Conservation (phyloP, 306 rosid species). For the Medicago truncatula region DNA sequence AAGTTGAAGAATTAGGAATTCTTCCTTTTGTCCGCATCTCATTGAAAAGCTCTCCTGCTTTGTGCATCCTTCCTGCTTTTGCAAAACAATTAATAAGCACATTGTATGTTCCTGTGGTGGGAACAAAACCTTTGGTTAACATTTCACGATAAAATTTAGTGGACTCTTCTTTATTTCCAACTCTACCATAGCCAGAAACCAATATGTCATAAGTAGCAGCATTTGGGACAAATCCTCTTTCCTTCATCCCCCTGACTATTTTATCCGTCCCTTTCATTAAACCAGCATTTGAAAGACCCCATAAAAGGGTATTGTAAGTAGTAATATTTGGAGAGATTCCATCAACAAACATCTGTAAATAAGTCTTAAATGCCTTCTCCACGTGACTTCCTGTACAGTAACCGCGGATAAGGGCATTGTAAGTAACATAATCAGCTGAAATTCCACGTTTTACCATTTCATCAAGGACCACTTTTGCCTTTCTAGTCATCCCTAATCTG, state of each 20-base stretch:
- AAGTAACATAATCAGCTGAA: constrained; percentile 65
- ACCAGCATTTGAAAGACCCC: constrained; percentile 71
- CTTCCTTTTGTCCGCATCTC: constrained; percentile 82
- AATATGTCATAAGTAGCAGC: constrained; percentile 77
- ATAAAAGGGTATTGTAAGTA: constrained; percentile 73
- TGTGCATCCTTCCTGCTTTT: constrained; percentile 80
- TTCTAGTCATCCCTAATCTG: constrained; percentile 82
- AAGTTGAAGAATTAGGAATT: constrained; percentile 80
- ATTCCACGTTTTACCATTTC: constrained; percentile 68
- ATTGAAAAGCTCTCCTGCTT: constrained; percentile 86
- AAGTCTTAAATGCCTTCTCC: constrained; percentile 63
- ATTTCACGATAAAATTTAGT: constrained; percentile 81
- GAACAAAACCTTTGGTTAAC: constrained; percentile 80
- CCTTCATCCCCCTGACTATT: constrained; percentile 67
- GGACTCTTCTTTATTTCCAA: constrained; percentile 71
- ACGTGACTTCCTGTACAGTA: constrained; percentile 71
- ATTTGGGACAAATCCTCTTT: constrained; percentile 68
- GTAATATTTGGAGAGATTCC: constrained; percentile 74
- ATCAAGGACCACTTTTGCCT: constrained; percentile 66
- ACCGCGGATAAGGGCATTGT: constrained; percentile 79
- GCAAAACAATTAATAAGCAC: constrained; percentile 83
- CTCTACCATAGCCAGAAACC: constrained; percentile 77
- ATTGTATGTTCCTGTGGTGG: constrained; percentile 76
- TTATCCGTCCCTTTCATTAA: constrained; percentile 70
- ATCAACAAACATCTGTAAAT: constrained; percentile 62